These are phyloP conservation scores for Wolfiporia cocos DNA, from an alignment of 1,284 basidiomycete genomes.

Conservation along the genomic window DNA sequence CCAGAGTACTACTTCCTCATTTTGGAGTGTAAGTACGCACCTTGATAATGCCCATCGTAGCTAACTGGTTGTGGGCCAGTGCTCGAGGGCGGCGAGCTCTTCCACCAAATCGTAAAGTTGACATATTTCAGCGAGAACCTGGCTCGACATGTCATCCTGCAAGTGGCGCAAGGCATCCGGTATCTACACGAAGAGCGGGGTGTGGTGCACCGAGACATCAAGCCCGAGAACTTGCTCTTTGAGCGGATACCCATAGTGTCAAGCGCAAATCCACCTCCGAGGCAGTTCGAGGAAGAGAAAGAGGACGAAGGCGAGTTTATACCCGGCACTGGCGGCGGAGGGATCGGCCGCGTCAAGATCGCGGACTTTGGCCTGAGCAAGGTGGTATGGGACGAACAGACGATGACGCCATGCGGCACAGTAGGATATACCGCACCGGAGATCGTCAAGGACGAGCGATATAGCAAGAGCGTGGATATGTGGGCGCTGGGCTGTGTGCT, in stretches of 20 bases:
- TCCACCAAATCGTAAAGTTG: conserved; percentile 99
- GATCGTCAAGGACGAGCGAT: conserved; percentile 99
- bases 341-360: conserved; percentile 97
- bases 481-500: conserved; percentile 99
- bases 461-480: conserved; percentile 99
- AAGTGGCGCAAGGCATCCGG: conserved; percentile 93
- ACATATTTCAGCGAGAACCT: conserved; percentile 98
- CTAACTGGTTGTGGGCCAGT: conserved; percentile 39
- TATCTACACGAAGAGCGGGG: conserved; percentile 98
- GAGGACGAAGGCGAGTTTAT: conserved; percentile 98
- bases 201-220: conserved; percentile 98
- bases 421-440: conserved; percentile 99
- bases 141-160: conserved; percentile 92
- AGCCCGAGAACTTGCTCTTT: conserved; percentile 97
- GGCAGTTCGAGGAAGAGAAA: conserved; percentile 98
- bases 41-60: conserved; percentile 3
- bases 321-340: conserved; percentile 89
- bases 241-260: conserved; percentile 92
- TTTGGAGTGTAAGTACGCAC: conserved; percentile 71
- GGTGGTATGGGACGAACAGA: conserved; percentile 98
- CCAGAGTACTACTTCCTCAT: conserved; percentile 93
- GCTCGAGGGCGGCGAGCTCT: conserved; percentile 96
- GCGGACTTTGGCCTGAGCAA: conserved; percentile 99
- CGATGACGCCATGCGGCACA: conserved; percentile 98
- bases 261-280: conserved; percentile 68